phyloP scores from a whole-genome alignment of 148 eudicot species.

The Gaultheria prostrata region DNA sequence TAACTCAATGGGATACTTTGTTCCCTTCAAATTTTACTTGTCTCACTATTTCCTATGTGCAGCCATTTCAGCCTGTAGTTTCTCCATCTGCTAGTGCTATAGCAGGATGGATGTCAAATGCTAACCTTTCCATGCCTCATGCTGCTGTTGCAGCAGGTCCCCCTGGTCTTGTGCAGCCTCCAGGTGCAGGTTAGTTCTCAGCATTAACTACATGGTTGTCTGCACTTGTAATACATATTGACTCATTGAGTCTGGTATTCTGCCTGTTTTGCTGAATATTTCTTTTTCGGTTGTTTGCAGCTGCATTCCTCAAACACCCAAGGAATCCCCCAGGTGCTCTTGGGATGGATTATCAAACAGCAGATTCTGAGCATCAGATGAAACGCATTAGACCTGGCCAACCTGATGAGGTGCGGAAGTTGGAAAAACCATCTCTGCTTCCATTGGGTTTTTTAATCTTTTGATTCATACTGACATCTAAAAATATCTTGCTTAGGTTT shows the following conservation, averaged over 20 bases:
- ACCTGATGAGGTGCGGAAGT: conserved; percentile 45
- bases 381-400: conserved; percentile 56
- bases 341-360: conserved; percentile 53
- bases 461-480: not conserved
- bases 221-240: not conserved
- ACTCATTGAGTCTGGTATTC: not conserved
- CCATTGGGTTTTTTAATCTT: not conserved
- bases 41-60: conserved; percentile 14
- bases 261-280: not conserved
- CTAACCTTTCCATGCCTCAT: conserved; percentile 51
- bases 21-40: not conserved
- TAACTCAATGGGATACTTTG: not conserved
- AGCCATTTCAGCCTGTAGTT: conserved; percentile 61
- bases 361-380: conserved; percentile 57
- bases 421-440: not conserved
- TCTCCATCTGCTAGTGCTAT: conserved; percentile 56
- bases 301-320: conserved; percentile 54
- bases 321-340: conserved; percentile 49
- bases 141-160: conserved; percentile 49
- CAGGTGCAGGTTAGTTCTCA: conserved; percentile 38
- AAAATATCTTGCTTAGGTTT: conserved; percentile 29
- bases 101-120: conserved; percentile 59
- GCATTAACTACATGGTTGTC: not conserved
- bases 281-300: conserved; percentile 23
- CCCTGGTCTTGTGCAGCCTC: conserved; percentile 54